Evolutionary conservation across 2,329 filamentous ascomycete species (phyloP).

Genomic region (Phaeomoniella chlamydospora): DNA sequence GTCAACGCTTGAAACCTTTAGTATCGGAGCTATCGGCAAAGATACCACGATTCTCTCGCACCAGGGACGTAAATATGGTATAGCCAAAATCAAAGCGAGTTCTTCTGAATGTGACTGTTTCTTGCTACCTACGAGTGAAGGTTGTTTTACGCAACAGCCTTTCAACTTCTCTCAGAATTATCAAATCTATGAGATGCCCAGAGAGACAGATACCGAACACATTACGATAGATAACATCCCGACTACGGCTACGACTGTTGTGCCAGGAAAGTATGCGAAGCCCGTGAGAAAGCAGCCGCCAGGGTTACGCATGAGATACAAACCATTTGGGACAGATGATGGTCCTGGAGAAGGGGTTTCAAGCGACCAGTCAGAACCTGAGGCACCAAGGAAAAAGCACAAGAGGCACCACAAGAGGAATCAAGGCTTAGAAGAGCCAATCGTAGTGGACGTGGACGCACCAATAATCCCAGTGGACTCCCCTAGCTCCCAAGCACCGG

Average conservation of each 20-base stretch:
- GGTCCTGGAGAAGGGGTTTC: constrained; percentile 3
- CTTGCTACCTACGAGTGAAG: constrained; percentile 20
- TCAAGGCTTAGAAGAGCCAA: neutral
- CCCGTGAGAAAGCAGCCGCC: constrained; percentile 24
- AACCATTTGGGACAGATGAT: constrained; percentile 22
- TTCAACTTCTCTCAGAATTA: constrained; percentile 13
- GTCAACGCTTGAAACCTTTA: constrained; percentile 27
- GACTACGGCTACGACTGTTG: neutral
- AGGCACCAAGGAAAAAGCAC: neutral
- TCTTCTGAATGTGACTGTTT: constrained; percentile 18
- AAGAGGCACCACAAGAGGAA: neutral
- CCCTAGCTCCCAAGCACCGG: no score
- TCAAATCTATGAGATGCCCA: constrained; percentile 13
- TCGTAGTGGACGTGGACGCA: neutral
- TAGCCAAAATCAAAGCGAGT: constrained; percentile 18
- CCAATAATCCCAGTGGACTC: neutral
- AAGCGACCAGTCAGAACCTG: neutral
- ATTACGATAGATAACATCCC: neutral
- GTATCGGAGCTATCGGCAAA: constrained; percentile 22
- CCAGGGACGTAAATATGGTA: constrained; percentile 26
- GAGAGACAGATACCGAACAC: constrained; percentile 16
- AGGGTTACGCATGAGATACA: constrained; percentile 27
- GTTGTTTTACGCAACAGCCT: constrained; percentile 10
- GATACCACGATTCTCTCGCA: constrained; percentile 26
- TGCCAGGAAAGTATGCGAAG: neutral